phyloP scores from a whole-genome alignment of 176 grass and related monocot genomes.

The Aegilops tauschii region DNA sequence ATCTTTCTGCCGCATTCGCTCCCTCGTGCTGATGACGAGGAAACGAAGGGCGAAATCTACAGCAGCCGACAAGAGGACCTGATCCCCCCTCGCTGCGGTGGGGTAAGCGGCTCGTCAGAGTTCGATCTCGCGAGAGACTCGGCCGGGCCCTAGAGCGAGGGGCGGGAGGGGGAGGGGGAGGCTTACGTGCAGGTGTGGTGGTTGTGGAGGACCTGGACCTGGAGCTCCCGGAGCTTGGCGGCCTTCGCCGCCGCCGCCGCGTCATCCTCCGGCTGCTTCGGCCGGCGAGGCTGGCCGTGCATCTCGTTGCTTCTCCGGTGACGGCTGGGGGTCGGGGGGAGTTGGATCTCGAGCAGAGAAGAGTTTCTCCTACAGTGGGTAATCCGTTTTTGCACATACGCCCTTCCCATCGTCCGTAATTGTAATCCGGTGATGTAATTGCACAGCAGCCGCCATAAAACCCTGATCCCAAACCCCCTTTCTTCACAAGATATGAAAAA shows the following conservation, averaged over 20 bases:
- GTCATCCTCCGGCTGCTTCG: slow-evolving; percentile 57
- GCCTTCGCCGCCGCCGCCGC: slow-evolving; percentile 55
- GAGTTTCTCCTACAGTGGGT: background rate
- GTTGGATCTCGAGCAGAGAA: slow-evolving; percentile 21
- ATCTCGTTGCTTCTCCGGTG: slow-evolving; percentile 41
- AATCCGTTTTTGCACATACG: background rate
- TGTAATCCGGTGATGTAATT: background rate
- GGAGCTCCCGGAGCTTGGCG: slow-evolving; percentile 62
- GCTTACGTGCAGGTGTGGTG: slow-evolving; percentile 70
- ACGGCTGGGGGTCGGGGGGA: background rate
- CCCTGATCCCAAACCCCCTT: too few species aligned
- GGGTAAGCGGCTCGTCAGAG: background rate
- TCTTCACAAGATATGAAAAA: too few species aligned
- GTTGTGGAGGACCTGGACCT: slow-evolving; percentile 63
- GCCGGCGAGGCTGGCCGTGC: slow-evolving; percentile 72
- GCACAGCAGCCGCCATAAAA: background rate
- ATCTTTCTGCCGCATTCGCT: slow-evolving; percentile 9
- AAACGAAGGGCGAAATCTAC: background rate
- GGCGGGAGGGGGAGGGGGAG: background rate
- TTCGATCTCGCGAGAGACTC: background rate
- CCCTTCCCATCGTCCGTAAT: background rate
- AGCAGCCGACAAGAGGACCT: background rate
- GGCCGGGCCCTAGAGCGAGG: background rate
- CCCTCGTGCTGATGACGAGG: background rate
- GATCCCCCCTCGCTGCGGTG: background rate